phyloP scores from a whole-genome alignment of 805 yeast genomes.

The Starmerella roubikii region DNA sequence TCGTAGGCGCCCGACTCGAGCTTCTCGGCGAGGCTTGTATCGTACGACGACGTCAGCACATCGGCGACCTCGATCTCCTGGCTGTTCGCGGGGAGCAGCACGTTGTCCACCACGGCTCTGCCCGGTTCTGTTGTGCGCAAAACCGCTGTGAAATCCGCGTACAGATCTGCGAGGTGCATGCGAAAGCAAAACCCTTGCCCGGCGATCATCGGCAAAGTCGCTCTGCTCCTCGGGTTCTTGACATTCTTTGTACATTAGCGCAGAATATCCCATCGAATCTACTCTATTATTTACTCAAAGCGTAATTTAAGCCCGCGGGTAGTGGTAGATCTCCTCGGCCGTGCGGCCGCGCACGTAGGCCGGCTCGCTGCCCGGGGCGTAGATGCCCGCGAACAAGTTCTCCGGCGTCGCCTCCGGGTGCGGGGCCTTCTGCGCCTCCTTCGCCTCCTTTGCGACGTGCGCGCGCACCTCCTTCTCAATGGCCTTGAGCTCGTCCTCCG shows the following conservation, averaged over 20 bases:
- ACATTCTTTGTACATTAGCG: too few species aligned
- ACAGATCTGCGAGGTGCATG: slow-evolving; percentile 10
- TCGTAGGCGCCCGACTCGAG: slow-evolving; percentile 4
- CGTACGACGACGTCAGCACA: slow-evolving; percentile 9
- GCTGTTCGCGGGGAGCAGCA: slow-evolving; percentile 14
- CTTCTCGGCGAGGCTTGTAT: slow-evolving; percentile 15
- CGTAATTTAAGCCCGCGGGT: slow-evolving; percentile 25
- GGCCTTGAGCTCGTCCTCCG: slow-evolving; percentile 88
- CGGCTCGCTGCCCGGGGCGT: slow-evolving; percentile 86
- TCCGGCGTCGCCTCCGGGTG: slow-evolving; percentile 94
- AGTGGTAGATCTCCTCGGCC: slow-evolving; percentile 88
- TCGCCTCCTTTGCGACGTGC: slow-evolving; percentile 87
- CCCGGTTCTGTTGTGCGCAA: slow-evolving; percentile 13
- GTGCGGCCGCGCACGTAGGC: slow-evolving; percentile 93
- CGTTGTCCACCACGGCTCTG: slow-evolving; percentile 7
- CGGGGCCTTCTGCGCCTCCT: slow-evolving; percentile 83
- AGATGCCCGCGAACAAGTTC: slow-evolving; percentile 90
- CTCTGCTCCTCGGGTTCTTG: neutral
- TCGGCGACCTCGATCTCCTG: slow-evolving; percentile 11
- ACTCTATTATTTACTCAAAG: too few species aligned
- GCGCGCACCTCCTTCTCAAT: slow-evolving; percentile 95
- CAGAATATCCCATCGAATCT: too few species aligned
- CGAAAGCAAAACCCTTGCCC: slow-evolving; percentile 2
- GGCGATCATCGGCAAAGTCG: too few species aligned
- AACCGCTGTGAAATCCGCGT: slow-evolving; percentile 16